Base-by-base conservation (phyloP, 2,329 filamentous ascomycete species). In the Epichloe gansuensis region DNA sequence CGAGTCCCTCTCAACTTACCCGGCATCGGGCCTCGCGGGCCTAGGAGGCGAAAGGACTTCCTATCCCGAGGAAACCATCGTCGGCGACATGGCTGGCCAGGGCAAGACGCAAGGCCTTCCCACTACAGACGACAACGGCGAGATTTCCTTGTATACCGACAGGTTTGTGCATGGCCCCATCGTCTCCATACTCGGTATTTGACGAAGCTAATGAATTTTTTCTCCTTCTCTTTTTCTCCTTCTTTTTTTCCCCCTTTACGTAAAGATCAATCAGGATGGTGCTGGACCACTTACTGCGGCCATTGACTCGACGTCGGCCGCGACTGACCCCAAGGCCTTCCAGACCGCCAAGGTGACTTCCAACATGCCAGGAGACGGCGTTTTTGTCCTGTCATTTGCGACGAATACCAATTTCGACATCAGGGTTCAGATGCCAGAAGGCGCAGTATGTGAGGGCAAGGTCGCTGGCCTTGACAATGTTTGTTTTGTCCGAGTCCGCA, bases 401-500 rank as follows among this genome's bases (percentile, higher is more conserved):
- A 53, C 51, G 2, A 49, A 38, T 31, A 49, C 45, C 45, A 45
- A 53, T 15, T 53, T 48, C n/a, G 3, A 31, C 21, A 37, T 53
- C 21, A 45, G 4, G 8, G 28, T 53, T 8, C 35, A 53, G 35
- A 7, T 53, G 11, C 46, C 51, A 35, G 46, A 48, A 11, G 51
- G 46, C 23, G 43, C 23, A 3, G 45, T 53, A 1, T 53, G 51
- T 28, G 25, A 45, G 25, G 51, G 51, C 12, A n/a, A 53, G 51
- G 51, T 53, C 7, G 51, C 51, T 37, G 51, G 51, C 46, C 51
- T 53, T 4, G 11, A 53, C 28, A 53, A 53, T 35, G 51, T 53
- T 7, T 53, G 51, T 38, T 53, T 49, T 23, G 51, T 49, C 13
- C 45, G 46, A 4, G 7, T 53, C n/a, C 51, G 51, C 46, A 53